Evolutionary conservation across 768 basidiomycete genomes (phyloP).

Genomic region (Collybia mongolica): DNA sequence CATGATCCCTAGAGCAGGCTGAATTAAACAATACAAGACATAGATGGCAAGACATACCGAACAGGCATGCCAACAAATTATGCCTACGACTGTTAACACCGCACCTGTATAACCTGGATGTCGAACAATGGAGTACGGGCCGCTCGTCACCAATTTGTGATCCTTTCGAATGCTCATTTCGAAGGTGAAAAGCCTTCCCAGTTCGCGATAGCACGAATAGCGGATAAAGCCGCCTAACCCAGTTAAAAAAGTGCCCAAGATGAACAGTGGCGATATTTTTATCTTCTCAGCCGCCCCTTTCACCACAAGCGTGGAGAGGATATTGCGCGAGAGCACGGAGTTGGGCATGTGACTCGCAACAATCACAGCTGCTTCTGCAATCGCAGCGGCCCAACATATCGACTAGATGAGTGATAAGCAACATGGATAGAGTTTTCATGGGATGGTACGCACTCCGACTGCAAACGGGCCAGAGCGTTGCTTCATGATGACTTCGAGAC

Average conservation of each 20-base stretch:
- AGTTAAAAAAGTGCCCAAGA: slow-evolving; percentile 24
- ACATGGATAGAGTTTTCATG: no score
- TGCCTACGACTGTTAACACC: slow-evolving; percentile 1
- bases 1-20: background rate
- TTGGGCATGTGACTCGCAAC: background rate
- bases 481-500: slow-evolving; percentile 34
- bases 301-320: background rate
- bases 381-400: background rate
- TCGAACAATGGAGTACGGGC: slow-evolving; percentile 39
- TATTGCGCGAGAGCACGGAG: background rate
- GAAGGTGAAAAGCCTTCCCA: slow-evolving; percentile 39
- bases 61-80: slow-evolving; percentile 6
- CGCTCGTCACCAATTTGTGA: slow-evolving; percentile 35
- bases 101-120: slow-evolving; percentile 32
- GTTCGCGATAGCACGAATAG: slow-evolving; percentile 31
- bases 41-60: background rate
- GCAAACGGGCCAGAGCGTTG: slow-evolving; percentile 28
- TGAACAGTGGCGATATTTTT: slow-evolving; percentile 22
- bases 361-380: slow-evolving; percentile 3
- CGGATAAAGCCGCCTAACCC: slow-evolving; percentile 31
- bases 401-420: no score
- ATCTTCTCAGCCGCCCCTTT: background rate
- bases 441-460: slow-evolving; percentile 30
- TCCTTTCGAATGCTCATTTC: slow-evolving; percentile 31
- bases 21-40: background rate